Evolutionary conservation across 1,284 basidiomycete species (phyloP).

Genomic region (Marasmius sp.): DNA sequence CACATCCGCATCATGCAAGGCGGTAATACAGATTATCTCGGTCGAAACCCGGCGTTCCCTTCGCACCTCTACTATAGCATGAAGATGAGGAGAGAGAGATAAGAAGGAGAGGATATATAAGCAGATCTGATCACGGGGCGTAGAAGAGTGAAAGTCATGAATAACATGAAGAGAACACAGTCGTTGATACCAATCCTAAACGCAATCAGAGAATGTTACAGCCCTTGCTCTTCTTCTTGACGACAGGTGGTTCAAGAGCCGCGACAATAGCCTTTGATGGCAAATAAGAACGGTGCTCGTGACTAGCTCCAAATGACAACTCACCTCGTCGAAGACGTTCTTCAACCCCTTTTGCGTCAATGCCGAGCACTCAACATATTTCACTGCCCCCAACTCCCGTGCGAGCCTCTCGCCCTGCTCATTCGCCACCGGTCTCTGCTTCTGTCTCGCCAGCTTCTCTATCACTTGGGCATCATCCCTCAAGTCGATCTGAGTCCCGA

Average conservation of each 20-base stretch:
- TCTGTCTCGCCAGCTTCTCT: conserved; percentile 95
- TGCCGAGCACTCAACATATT: conserved; percentile 99
- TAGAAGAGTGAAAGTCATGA: conserved; percentile 2
- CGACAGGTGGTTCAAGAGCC: conserved; percentile 39
- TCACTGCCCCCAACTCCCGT: conserved; percentile 94
- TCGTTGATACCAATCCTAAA: neutral
- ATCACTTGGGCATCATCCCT: conserved; percentile 91
- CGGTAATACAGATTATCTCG: neutral
- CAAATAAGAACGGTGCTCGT: conserved; percentile 12
- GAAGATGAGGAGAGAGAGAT: neutral
- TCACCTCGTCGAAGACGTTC: conserved; percentile 99
- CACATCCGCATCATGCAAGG: neutral
- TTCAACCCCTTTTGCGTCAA: conserved; percentile 98
- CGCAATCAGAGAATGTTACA: conserved; percentile 10
- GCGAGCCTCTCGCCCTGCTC: conserved; percentile 95
- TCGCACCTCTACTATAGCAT: neutral
- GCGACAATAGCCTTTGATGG: conserved; percentile 88
- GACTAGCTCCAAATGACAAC: conserved; percentile 28
- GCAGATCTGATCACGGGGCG: neutral
- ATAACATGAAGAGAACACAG: neutral
- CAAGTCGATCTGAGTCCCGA: conserved; percentile 98
- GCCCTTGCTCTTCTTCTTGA: conserved; percentile 10
- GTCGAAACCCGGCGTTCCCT: neutral
- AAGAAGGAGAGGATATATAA: conserved; percentile 3
- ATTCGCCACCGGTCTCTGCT: conserved; percentile 87